phyloP scores from a whole-genome alignment of 2,329 filamentous ascomycete species.

The Juglanconis oblonga region DNA sequence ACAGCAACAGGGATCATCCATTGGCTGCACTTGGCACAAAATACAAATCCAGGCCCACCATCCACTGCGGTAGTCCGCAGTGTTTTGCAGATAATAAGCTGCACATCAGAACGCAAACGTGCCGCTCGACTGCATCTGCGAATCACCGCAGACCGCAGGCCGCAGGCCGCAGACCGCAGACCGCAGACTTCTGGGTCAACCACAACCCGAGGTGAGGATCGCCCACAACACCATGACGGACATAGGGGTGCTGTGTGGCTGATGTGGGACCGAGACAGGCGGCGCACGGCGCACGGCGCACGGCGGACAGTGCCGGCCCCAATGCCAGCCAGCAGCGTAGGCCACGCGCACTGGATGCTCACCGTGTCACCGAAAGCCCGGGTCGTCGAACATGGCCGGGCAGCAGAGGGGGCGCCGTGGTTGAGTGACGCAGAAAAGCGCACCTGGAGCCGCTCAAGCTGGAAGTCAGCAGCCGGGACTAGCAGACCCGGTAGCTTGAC shows the following conservation, averaged over 20 bases:
- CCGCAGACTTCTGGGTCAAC: neutral
- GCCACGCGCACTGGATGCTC: neutral
- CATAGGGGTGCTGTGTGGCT: slow-evolving; percentile 4
- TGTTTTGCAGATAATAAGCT: neutral
- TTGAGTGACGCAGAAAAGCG: neutral
- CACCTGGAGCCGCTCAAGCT: slow-evolving; percentile 4
- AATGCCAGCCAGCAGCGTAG: no score
- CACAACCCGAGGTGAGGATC: neutral
- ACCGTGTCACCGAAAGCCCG: neutral
- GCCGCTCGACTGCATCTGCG: neutral
- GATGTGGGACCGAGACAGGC: slow-evolving; percentile 6
- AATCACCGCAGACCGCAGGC: neutral
- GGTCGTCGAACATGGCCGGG: neutral
- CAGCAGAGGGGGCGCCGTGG: neutral
- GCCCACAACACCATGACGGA: neutral
- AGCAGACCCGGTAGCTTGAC: slow-evolving; percentile 6
- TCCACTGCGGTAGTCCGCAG: neutral
- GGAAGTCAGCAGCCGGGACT: slow-evolving; percentile 13
- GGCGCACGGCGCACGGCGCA: neutral
- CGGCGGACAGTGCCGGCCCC: no score
- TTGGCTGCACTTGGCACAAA: no score
- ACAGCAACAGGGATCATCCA: no score
- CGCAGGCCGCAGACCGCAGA: no score
- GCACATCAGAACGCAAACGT: neutral
- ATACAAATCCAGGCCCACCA: no score